Base-by-base conservation (phyloP, 768 basidiomycete species). In the Mycena metata region DNA sequence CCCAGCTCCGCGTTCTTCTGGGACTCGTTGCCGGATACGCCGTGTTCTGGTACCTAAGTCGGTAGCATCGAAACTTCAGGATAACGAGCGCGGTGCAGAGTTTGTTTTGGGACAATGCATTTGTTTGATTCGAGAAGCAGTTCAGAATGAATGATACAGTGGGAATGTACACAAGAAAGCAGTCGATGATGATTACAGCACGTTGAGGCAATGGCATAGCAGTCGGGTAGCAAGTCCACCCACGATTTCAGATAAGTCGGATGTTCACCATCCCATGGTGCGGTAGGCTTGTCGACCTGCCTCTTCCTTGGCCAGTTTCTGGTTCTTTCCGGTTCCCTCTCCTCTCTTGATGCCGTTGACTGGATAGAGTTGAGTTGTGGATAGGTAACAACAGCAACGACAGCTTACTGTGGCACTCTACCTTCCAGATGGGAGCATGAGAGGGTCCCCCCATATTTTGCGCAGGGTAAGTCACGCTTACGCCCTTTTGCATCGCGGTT, bases 261-360 rank as follows among this genome's bases (percentile, higher is more conserved):
- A 19, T n/a, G 26, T 13, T 51, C 67, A 70, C 88, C 89, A 90
- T 60, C 86, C 85, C 83, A 90, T 80, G 3, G 79, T 65, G 13
- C 74, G 73, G 79, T 83, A 89, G 52, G 90, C 90, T 60, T 85
- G 80, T 43, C 85, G 84, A 36, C 89, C 89, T n/a, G 90, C 90
- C 68, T 88, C 86, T 78, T 91, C 89, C 70, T 90, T 91, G 10
- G 90, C 90, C n/a, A 78, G 52, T 69, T 91, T 91, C 76, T 90
- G 89, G 64, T 82, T 91, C 66, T 85, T 88, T 23, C 86, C 90
- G 5, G 55, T 69, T 0, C 89, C 90, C 5, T 75, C 57, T 24
- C 90, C 90, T 68, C 72, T 82, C 69, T 84, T 81, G n/a, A 78
- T 72, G 2, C 78, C 82, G 63, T 88, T 84, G 24, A 91, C 90